A percentile compares a stretch with the other conserved stretches of the same genome.
These are phyloP conservation scores for Silene uniflora DNA, from an alignment of 148 eudicot species.

Conservation along the genomic window DNA sequence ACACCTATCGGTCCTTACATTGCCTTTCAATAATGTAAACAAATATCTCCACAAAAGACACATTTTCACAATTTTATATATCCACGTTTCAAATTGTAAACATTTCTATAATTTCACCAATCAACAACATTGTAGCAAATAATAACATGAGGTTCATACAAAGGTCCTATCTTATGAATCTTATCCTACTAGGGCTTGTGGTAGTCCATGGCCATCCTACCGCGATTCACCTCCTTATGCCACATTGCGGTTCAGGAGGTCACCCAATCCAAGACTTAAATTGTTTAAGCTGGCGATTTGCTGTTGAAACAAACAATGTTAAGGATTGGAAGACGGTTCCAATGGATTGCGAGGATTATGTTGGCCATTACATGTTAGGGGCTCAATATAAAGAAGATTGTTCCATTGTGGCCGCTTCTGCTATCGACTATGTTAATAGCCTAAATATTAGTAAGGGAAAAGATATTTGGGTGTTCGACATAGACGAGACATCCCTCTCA, in stretches of 20 bases:
- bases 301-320: slow-evolving; percentile 54
- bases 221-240: slow-evolving; percentile 40
- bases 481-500: too few relatives aligned
- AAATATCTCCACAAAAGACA: too few relatives aligned
- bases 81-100: too few relatives aligned
- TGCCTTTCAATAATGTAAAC: too few relatives aligned
- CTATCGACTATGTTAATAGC: slow-evolving; percentile 27
- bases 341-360: slow-evolving; percentile 38
- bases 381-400: too few relatives aligned
- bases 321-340: slow-evolving; percentile 45
- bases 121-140: too few relatives aligned
- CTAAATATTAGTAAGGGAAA: slow-evolving; percentile 24
- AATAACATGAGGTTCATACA: too few relatives aligned
- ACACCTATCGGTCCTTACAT: too few relatives aligned
- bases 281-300: slow-evolving; percentile 65
- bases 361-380: slow-evolving; percentile 59
- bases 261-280: slow-evolving; percentile 27
- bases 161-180: neutral
- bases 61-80: too few relatives aligned
- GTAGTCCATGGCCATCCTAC: neutral
- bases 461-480: slow-evolving; percentile 41
- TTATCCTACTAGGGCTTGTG: neutral
- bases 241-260: slow-evolving; percentile 37
- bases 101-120: too few relatives aligned
- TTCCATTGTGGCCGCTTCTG: too few relatives aligned